phyloP scores from a whole-genome alignment of 768 basidiomycete species.

The Boletus tylopilopsis region DNA sequence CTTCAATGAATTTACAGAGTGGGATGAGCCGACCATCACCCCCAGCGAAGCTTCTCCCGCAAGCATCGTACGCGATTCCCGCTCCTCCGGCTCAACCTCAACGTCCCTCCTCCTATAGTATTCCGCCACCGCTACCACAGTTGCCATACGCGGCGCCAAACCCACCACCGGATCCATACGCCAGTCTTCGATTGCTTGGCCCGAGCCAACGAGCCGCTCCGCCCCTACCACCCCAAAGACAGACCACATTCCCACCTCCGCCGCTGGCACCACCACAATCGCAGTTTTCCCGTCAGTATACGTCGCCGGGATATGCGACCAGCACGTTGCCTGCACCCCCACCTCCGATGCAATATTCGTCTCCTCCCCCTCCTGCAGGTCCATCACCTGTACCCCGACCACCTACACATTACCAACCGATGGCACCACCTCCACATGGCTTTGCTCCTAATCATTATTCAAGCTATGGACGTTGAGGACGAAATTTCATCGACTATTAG shows the following conservation, averaged over 20 bases:
- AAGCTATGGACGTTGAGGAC: conserved; percentile 27
- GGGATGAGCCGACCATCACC: conserved; percentile 26
- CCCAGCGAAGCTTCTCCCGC: conserved; percentile 27
- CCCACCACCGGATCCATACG: conserved; percentile 35
- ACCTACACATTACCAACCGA: conserved; percentile 25
- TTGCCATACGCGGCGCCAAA: conserved; percentile 20
- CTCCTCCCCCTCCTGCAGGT: conserved; percentile 16
- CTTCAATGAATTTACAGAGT: conserved; percentile 50
- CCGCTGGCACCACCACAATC: conserved; percentile 17
- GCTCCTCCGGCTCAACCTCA: conserved; percentile 15
- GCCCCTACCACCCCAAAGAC: conserved; percentile 24
- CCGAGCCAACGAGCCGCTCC: conserved; percentile 17
- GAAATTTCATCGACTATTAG: not conserved
- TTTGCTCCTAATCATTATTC: conserved; percentile 29
- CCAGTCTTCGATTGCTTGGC: conserved; percentile 28
- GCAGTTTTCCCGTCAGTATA: conserved; percentile 22
- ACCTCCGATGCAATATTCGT: conserved; percentile 23
- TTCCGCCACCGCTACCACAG: conserved; percentile 24
- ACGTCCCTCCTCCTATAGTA: conserved; percentile 18
- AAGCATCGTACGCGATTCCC: conserved; percentile 23
- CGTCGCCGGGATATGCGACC: conserved; percentile 9
- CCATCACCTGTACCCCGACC: conserved; percentile 14
- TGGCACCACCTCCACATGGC: conserved; percentile 31
- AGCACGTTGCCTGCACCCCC: conserved; percentile 29
- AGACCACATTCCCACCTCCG: conserved; percentile 21